phyloP scores from a whole-genome alignment of 495 filamentous ascomycete genomes.

The Xylaria grammica region DNA sequence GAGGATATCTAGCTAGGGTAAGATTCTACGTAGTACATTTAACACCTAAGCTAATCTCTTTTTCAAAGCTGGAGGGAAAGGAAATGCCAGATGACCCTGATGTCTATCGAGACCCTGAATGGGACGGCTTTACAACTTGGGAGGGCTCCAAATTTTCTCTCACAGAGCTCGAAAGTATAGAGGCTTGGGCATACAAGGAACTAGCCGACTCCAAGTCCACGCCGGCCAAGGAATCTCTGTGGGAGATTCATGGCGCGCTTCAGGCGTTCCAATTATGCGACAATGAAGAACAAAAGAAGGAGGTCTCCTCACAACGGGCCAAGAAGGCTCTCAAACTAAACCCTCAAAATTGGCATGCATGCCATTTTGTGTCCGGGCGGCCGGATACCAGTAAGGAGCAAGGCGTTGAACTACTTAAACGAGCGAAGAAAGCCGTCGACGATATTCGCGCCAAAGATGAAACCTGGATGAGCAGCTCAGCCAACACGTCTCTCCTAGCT shows the following conservation, averaged over 20 bases:
- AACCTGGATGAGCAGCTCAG: constrained; percentile 28
- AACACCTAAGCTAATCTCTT: constrained; percentile 19
- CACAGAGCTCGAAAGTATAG: constrained; percentile 25
- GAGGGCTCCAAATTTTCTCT: constrained; percentile 25
- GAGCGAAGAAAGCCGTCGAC: constrained; percentile 31
- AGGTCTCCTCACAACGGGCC: constrained; percentile 32
- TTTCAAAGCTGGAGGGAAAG: constrained; percentile 27
- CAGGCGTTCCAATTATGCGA: constrained; percentile 35
- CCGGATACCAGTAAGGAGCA: constrained; percentile 34
- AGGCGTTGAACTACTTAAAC: constrained; percentile 36
- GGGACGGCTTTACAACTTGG: constrained; percentile 7
- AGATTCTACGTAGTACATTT: constrained; percentile 2
- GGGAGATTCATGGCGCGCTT: constrained; percentile 45
- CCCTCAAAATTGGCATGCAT: constrained; percentile 44
- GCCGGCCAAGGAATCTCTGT: constrained; percentile 32
- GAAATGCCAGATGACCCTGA: constrained; percentile 28
- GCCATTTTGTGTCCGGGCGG: constrained; percentile 38
- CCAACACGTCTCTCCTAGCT: constrained; percentile 33
- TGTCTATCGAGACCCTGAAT: constrained; percentile 8
- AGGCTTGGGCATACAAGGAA: constrained; percentile 26
- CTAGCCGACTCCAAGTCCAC: constrained; percentile 26
- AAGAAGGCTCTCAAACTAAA: constrained; percentile 42
- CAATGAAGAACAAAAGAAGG: constrained; percentile 19
- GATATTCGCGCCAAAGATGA: constrained; percentile 25
- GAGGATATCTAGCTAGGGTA: constrained; percentile 34